Conservation (phyloP, 2,329 filamentous ascomycete genomes). For the Trichoderma citrinoviride region DNA sequence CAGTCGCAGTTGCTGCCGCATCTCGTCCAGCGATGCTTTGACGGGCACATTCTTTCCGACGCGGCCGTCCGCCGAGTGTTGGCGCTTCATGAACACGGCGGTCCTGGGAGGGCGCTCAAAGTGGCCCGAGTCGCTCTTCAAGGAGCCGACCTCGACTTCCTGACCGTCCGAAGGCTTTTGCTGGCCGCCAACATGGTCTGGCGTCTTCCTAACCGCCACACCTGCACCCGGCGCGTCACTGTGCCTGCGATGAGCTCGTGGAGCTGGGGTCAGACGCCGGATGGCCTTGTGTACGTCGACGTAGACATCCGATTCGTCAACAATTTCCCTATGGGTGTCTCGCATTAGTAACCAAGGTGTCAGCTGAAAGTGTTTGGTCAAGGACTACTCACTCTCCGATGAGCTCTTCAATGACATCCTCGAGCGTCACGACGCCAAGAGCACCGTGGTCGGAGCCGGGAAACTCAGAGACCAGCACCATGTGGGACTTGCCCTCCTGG, state of each 20-base stretch:
- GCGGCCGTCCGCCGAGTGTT: conserved; percentile 55
- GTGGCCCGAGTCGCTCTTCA: conserved; percentile 39
- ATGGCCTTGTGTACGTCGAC: conserved; percentile 98
- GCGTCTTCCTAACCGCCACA: conserved; percentile 34
- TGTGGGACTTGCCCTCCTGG: conserved; percentile 98
- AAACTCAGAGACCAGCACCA: conserved; percentile 89
- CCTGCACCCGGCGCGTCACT: conserved; percentile 35
- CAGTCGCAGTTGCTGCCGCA: conserved; percentile 62
- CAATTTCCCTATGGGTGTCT: conserved; percentile 70
- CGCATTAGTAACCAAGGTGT: conserved; percentile 22
- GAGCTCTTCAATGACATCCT: conserved; percentile 97
- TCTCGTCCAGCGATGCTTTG: conserved; percentile 60
- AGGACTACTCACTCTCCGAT: conserved; percentile 82
- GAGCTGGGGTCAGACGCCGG: conserved; percentile 79
- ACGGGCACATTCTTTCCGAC: conserved; percentile 50
- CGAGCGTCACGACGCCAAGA: conserved; percentile 88
- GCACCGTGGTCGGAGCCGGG: conserved; percentile 91
- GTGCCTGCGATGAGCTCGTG: conserved; percentile 62
- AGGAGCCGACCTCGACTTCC: conserved; percentile 36
- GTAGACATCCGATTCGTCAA: conserved; percentile 97
- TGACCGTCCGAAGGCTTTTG: conserved; percentile 39
- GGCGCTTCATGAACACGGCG: conserved; percentile 59
- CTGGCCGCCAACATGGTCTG: conserved; percentile 35
- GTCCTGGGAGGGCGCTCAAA: conserved; percentile 49
- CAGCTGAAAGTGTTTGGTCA: background rate